Evolutionary conservation across 129 eudicot species (phyloP).

Genomic region (Kitagawia praeruptora): DNA sequence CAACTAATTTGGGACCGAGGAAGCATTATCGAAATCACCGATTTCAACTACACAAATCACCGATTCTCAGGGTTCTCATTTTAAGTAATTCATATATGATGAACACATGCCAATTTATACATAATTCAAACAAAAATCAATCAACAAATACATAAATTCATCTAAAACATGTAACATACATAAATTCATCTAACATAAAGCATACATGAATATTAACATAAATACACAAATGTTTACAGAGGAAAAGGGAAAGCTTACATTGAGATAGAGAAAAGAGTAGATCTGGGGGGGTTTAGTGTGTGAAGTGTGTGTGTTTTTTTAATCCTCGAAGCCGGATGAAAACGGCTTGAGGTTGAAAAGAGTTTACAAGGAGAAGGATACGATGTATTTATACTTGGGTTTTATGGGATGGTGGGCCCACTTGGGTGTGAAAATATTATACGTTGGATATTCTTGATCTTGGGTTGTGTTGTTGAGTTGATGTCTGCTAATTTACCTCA

Average conservation of each 20-base stretch:
- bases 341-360: constrained; percentile 9
- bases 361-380: background rate
- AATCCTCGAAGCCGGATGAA: constrained; percentile 5
- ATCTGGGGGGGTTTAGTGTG: background rate
- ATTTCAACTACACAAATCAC: background rate
- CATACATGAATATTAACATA: too few relatives aligned
- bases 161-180: background rate
- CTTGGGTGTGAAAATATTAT: background rate
- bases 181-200: too few relatives aligned
- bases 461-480: too few relatives aligned
- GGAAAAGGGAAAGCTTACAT: background rate
- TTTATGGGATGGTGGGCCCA: background rate
- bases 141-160: background rate
- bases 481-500: background rate
- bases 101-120: too few relatives aligned
- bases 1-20: too few relatives aligned
- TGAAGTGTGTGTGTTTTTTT: background rate
- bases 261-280: background rate
- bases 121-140: background rate
- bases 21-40: background rate
- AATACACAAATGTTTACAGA: background rate
- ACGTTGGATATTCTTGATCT: background rate
- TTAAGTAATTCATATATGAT: background rate
- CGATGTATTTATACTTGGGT: background rate
- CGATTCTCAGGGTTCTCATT: background rate